A percentile compares a stretch with the other conserved stretches of the same genome.
phyloP scores from a whole-genome alignment of 768 basidiomycete genomes.

The Thelephora ganbajun region DNA sequence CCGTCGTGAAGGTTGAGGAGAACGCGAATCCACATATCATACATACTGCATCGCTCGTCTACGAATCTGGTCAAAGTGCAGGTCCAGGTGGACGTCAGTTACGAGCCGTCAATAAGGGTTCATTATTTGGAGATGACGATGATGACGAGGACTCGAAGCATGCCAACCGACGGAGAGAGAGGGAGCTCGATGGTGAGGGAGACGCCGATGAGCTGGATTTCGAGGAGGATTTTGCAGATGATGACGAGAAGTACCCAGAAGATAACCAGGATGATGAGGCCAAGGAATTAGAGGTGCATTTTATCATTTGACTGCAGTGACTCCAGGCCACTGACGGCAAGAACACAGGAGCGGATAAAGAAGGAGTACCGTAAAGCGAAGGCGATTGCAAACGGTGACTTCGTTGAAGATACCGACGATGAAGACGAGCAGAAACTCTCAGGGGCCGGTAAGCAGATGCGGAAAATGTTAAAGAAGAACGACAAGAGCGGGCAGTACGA shows the following conservation, averaged over 20 bases:
- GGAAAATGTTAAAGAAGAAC: constrained; percentile 72
- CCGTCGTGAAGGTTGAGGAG: constrained; percentile 55
- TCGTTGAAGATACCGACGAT: constrained; percentile 66
- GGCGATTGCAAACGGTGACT: constrained; percentile 50
- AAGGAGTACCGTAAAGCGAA: constrained; percentile 71
- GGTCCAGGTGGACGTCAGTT: constrained; percentile 58
- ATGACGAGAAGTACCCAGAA: constrained; percentile 63
- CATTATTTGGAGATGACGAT: constrained; percentile 52
- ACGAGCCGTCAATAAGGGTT: constrained; percentile 48
- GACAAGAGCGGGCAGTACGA: constrained; percentile 79
- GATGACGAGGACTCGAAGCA: constrained; percentile 39
- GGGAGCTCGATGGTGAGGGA: constrained; percentile 61
- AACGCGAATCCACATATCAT: constrained; percentile 16
- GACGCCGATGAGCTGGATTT: constrained; percentile 73
- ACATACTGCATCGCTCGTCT: constrained; percentile 32
- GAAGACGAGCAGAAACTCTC: constrained; percentile 46
- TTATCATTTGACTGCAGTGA: neutral
- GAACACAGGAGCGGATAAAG: constrained; percentile 63
- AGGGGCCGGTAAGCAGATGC: constrained; percentile 66
- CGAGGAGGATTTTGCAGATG: constrained; percentile 78
- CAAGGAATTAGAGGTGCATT: constrained; percentile 62
- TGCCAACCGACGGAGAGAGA: constrained; percentile 30
- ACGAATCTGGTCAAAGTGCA: constrained; percentile 38
- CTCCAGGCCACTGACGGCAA: neutral
- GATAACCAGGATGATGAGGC: constrained; percentile 76